Conservation (phyloP, 495 filamentous ascomycete genomes). For the Annulohypoxylon nitens region DNA sequence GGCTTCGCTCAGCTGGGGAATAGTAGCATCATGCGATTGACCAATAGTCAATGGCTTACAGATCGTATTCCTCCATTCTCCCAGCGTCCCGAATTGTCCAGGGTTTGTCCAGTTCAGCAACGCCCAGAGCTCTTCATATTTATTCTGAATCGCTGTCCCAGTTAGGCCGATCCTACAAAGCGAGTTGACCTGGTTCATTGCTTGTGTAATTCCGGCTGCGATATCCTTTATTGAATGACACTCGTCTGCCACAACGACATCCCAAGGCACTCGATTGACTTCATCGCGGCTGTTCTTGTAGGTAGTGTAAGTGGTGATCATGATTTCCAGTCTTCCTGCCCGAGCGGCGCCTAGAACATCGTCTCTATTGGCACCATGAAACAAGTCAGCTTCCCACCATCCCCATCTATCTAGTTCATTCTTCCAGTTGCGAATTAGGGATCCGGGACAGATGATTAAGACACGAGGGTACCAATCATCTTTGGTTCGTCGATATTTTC, state of each 20-base stretch:
- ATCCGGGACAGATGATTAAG: slow-evolving; percentile 89
- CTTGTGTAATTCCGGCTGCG: slow-evolving; percentile 79
- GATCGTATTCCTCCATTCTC: slow-evolving; percentile 82
- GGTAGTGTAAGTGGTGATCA: slow-evolving; percentile 94
- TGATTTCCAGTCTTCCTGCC: slow-evolving; percentile 82
- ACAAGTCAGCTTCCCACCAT: slow-evolving; percentile 91
- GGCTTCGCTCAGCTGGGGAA: slow-evolving; percentile 82
- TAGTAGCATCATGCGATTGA: slow-evolving; percentile 91
- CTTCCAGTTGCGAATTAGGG: slow-evolving; percentile 90
- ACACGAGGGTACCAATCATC: slow-evolving; percentile 87
- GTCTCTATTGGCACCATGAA: slow-evolving; percentile 81
- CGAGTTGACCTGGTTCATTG: slow-evolving; percentile 93
- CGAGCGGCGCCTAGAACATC: slow-evolving; percentile 78
- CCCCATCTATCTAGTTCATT: slow-evolving; percentile 90
- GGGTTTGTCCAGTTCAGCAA: slow-evolving; percentile 97
- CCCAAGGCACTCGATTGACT: slow-evolving; percentile 91
- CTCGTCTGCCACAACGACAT: slow-evolving; percentile 97
- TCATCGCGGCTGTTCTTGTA: slow-evolving; percentile 80
- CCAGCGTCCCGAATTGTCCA: slow-evolving; percentile 81
- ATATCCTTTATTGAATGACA: slow-evolving; percentile 92
- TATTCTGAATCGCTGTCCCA: slow-evolving; percentile 97
- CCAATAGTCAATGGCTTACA: slow-evolving; percentile 84
- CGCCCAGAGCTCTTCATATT: slow-evolving; percentile 97
- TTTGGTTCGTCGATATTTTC: slow-evolving; percentile 77
- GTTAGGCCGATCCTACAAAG: slow-evolving; percentile 94